phyloP scores from a whole-genome alignment of 257 asterid genomes.

The Scutellaria barbata region DNA sequence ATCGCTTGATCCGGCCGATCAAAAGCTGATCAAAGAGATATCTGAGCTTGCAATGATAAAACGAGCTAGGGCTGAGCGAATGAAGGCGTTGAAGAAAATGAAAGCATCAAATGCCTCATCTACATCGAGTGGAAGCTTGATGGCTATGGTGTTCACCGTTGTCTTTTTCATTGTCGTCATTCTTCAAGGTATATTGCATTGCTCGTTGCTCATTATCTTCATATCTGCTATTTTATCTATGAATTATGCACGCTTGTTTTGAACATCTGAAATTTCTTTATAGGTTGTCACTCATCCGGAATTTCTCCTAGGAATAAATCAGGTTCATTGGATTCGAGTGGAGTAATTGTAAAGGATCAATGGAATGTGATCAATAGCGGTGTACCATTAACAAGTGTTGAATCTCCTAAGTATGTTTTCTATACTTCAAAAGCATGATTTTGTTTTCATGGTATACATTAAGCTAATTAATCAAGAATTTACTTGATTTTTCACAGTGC shows the following conservation, averaged over 20 bases:
- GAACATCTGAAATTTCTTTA: not conserved
- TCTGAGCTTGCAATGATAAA: slow-evolving; percentile 68
- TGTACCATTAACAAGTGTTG: slow-evolving; percentile 25
- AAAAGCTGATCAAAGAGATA: slow-evolving; percentile 76
- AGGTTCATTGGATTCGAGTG: slow-evolving; percentile 24
- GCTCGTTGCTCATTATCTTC: not conserved
- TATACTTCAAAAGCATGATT: not conserved
- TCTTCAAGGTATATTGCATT: slow-evolving; percentile 60
- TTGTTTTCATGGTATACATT: not conserved
- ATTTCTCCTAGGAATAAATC: slow-evolving; percentile 29
- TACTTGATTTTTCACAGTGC: slow-evolving; percentile 33
- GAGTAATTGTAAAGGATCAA: slow-evolving; percentile 13
- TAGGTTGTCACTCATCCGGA: slow-evolving; percentile 47
- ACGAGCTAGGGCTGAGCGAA: slow-evolving; percentile 77
- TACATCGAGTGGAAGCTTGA: slow-evolving; percentile 57
- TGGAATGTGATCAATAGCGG: not conserved
- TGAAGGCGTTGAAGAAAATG: slow-evolving; percentile 77
- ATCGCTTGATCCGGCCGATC: slow-evolving; percentile 87
- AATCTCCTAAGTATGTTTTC: slow-evolving; percentile 42
- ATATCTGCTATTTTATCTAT: not conserved
- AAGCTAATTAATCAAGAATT: not conserved
- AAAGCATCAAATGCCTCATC: slow-evolving; percentile 53
- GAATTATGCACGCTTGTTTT: not conserved
- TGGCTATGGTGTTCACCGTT: slow-evolving; percentile 73
- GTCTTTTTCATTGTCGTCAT: slow-evolving; percentile 64